phyloP scores from a whole-genome alignment of 106 monocot species.

The Dendrobium catenatum region DNA sequence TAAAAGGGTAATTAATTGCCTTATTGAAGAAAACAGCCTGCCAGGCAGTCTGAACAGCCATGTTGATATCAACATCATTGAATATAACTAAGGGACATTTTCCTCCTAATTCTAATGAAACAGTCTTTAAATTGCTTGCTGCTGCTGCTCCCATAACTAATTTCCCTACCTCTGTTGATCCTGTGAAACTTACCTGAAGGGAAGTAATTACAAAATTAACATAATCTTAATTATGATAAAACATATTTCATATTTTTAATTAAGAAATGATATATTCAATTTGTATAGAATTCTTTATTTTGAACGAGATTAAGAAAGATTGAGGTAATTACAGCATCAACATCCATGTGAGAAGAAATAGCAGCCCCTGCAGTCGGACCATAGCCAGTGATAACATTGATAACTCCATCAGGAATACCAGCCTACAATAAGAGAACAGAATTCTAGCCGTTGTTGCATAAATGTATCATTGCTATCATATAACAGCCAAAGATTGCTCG shows the following conservation, averaged over 20 bases:
- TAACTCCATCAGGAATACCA: slow-evolving; percentile 51
- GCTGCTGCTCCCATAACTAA: slow-evolving; percentile 47
- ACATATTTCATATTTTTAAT: not conserved
- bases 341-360: slow-evolving; percentile 49
- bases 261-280: not conserved
- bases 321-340: slow-evolving; percentile 28
- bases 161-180: slow-evolving; percentile 46
- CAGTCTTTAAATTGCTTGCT: slow-evolving; percentile 46
- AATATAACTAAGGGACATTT: slow-evolving; percentile 51
- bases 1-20: slow-evolving; percentile 11
- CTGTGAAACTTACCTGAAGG: slow-evolving; percentile 40
- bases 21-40: slow-evolving; percentile 36
- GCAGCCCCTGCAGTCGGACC: slow-evolving; percentile 45
- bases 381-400: slow-evolving; percentile 40
- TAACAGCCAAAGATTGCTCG: too few relatives aligned
- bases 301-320: not conserved
- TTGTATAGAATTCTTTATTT: not conserved
- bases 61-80: slow-evolving; percentile 41
- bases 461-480: too few relatives aligned
- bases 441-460: too few relatives aligned
- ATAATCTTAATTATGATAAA: not conserved
- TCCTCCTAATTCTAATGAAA: slow-evolving; percentile 48
- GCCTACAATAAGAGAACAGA: slow-evolving; percentile 20
- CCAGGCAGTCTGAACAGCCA: slow-evolving; percentile 26
- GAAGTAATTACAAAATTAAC: not conserved